These are phyloP conservation scores for Penicillium sp. DNA, from an alignment of 2,329 filamentous ascomycete genomes.

Conservation along the genomic window DNA sequence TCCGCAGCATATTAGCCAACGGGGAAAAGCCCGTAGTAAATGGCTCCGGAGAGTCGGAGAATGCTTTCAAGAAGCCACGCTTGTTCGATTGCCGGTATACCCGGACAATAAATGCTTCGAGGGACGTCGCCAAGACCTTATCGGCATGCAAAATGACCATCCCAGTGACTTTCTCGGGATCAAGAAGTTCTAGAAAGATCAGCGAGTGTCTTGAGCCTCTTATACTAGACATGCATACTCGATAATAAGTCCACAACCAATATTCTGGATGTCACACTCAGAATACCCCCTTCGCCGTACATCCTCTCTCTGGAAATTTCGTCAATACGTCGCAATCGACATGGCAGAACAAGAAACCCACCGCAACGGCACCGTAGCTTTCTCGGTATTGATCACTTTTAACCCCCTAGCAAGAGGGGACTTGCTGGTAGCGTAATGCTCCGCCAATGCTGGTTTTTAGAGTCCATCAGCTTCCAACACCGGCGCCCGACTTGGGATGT, in stretches of 20 bases:
- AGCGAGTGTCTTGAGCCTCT: slow-evolving; percentile 4
- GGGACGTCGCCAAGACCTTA: slow-evolving; percentile 67
- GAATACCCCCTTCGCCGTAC: slow-evolving; percentile 79
- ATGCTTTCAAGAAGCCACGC: slow-evolving; percentile 84
- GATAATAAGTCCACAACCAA: slow-evolving; percentile 87
- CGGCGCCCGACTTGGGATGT: not conserved
- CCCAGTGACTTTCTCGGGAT: slow-evolving; percentile 77
- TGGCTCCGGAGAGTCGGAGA: slow-evolving; percentile 85
- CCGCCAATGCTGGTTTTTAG: slow-evolving; percentile 58
- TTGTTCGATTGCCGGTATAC: slow-evolving; percentile 95
- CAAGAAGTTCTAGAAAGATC: slow-evolving; percentile 48
- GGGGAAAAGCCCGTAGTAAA: slow-evolving; percentile 84
- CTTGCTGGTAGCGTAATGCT: slow-evolving; percentile 85
- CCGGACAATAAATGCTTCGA: slow-evolving; percentile 89
- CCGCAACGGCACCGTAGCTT: slow-evolving; percentile 70
- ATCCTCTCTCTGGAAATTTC: slow-evolving; percentile 62
- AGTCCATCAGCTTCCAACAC: slow-evolving; percentile 8
- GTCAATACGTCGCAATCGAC: slow-evolving; percentile 16
- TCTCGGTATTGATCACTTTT: slow-evolving; percentile 87
- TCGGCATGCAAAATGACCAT: slow-evolving; percentile 83
- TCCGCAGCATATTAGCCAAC: slow-evolving; percentile 80
- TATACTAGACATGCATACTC: slow-evolving; percentile 30
- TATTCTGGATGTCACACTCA: slow-evolving; percentile 92
- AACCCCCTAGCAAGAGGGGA: slow-evolving; percentile 73
- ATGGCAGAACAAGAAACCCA: slow-evolving; percentile 18